A percentile compares a stretch with the other conserved stretches of the same genome.
phyloP scores from a whole-genome alignment of 192 early-diverging fungal genomes.

The Geosiphon pyriformis region DNA sequence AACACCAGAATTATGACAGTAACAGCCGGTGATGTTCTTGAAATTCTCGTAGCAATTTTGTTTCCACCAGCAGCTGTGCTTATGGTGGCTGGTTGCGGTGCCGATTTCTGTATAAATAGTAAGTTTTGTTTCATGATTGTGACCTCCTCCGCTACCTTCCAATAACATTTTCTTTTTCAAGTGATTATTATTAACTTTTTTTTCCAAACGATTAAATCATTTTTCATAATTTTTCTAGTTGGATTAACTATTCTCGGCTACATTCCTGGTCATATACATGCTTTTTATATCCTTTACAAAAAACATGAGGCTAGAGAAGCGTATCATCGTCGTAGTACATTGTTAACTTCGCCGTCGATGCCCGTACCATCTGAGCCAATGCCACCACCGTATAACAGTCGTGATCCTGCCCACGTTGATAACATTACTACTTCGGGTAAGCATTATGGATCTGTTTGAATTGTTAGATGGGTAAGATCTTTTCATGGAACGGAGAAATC shows the following conservation, averaged over 20 bases:
- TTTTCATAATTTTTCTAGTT: background rate
- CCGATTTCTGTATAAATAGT: background rate
- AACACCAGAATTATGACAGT: background rate
- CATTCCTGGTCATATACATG: background rate
- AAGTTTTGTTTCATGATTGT: background rate
- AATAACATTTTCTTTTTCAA: too few species aligned
- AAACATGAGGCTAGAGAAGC: background rate
- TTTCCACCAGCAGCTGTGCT: background rate
- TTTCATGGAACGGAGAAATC: too few species aligned
- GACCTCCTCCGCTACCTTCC: too few species aligned
- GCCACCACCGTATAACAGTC: background rate
- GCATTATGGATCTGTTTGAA: too few species aligned
- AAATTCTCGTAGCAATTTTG: background rate
- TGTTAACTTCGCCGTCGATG: background rate
- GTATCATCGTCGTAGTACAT: background rate
- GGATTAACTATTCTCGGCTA: background rate
- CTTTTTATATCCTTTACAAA: background rate
- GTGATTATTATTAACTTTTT: too few species aligned
- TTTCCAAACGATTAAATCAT: background rate
- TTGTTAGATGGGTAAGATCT: too few species aligned
- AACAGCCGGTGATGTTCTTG: background rate
- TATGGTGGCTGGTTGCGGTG: background rate
- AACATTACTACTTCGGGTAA: too few species aligned
- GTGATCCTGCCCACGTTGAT: too few species aligned
- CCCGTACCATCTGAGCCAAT: background rate